These are phyloP conservation scores for Mucor saturninus DNA, from an alignment of 371 early-diverging fungal genomes.

Conservation along the genomic window DNA sequence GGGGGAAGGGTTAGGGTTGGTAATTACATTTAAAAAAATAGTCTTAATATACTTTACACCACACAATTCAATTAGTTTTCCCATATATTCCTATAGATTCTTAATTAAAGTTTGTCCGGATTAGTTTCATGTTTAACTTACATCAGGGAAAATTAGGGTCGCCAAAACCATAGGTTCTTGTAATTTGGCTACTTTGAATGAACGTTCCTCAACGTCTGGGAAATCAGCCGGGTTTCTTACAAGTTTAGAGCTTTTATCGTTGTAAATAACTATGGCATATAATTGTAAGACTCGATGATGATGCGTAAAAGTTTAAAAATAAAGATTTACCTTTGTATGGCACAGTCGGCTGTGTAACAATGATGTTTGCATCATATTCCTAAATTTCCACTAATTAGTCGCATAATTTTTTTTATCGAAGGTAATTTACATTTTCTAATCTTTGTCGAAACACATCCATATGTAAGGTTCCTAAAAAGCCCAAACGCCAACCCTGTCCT, in stretches of 20 bases:
- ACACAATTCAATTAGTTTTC: conserved; percentile 89
- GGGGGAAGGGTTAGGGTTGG: not conserved
- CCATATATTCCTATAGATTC: conserved; percentile 73
- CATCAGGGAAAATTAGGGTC: conserved; percentile 90
- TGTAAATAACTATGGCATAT: conserved; percentile 48
- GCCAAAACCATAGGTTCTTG: conserved; percentile 94
- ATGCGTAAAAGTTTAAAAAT: too few relatives aligned
- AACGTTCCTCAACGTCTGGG: conserved; percentile 78
- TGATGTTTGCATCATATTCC: conserved; percentile 91
- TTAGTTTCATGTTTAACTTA: conserved; percentile 12
- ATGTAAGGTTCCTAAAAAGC: conserved; percentile 95
- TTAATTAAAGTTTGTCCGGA: not conserved
- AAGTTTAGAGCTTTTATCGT: conserved; percentile 59
- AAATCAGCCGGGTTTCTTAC: conserved; percentile 93
- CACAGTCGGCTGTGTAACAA: conserved; percentile 94
- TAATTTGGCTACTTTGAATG: conserved; percentile 66
- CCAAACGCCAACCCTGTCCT: conserved; percentile 97
- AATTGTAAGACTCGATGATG: too few relatives aligned
- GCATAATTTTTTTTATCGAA: too few relatives aligned
- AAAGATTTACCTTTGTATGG: conserved; percentile 71
- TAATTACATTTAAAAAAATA: not conserved
- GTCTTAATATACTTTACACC: conserved; percentile 56
- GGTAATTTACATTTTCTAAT: conserved; percentile 75
- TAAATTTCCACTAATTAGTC: conserved; percentile 16
- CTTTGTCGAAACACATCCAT: conserved; percentile 98